These are phyloP conservation scores for Rhizophagus prolifer DNA, from an alignment of 192 early-diverging fungal genomes.

Conservation along the genomic window DNA sequence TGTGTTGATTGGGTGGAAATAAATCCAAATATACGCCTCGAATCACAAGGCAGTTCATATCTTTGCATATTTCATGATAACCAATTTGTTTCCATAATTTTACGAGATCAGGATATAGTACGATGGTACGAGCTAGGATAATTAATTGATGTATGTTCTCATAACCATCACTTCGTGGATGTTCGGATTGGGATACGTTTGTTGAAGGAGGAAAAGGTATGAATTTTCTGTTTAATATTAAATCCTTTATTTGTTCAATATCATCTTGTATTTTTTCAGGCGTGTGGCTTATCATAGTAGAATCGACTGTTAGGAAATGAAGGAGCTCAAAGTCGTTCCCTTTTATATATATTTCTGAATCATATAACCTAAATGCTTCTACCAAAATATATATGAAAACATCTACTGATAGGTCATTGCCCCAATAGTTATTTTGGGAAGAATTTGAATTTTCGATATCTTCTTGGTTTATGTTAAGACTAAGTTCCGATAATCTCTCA, in stretches of 20 bases:
- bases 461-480: too few relatives aligned
- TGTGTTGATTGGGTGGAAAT: neutral
- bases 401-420: neutral
- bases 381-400: neutral
- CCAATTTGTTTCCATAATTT: neutral
- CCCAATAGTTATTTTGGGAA: neutral
- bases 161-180: constrained; percentile 22
- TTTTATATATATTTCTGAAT: neutral
- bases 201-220: neutral
- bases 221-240: constrained; percentile 10
- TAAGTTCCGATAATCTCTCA: neutral
- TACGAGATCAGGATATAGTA: constrained; percentile 1
- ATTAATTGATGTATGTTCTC: constrained; percentile 8
- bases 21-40: neutral
- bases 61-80: constrained; percentile 19
- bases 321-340: constrained; percentile 23
- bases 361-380: neutral
- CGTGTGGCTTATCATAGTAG: neutral
- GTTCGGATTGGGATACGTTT: neutral
- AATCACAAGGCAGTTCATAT: constrained; percentile 18
- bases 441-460: neutral
- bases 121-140: neutral
- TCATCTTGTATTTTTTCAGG: neutral
- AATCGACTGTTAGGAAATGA: neutral
- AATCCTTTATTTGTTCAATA: constrained; percentile 3